A percentile compares a stretch with the other conserved stretches of the same genome.
Conservation (phyloP, 306 rosid species). For the Hylodesmum podocarpum region DNA sequence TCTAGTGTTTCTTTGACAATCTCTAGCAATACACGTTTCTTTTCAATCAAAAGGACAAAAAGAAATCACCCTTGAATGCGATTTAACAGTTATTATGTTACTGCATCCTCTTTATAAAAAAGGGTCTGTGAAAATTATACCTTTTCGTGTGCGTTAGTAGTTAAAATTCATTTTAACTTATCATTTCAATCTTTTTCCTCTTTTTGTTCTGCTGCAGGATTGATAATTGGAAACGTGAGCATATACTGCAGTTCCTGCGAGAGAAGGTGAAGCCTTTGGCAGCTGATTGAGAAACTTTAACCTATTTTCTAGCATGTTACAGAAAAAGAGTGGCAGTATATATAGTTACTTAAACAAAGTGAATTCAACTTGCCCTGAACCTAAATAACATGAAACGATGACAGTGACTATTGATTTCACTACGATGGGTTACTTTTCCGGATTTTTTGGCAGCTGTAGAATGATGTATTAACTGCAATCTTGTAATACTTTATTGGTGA, state of each 20-base stretch:
- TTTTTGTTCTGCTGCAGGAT: slow-evolving; percentile 48
- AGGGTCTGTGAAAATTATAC: background rate
- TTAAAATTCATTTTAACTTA: background rate
- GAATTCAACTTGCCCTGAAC: background rate
- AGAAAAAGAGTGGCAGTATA: slow-evolving; percentile 3
- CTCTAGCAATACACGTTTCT: background rate
- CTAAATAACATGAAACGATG: slow-evolving; percentile 11
- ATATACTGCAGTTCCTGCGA: slow-evolving; percentile 75
- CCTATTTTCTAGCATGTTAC: background rate
- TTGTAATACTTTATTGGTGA: background rate
- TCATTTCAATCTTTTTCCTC: background rate
- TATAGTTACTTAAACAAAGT: slow-evolving; percentile 13
- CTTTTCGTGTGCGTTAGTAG: background rate
- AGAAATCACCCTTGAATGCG: background rate
- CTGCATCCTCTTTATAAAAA: background rate
- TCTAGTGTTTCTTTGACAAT: background rate
- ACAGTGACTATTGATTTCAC: slow-evolving; percentile 8
- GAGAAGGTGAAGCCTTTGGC: slow-evolving; percentile 71
- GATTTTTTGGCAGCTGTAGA: slow-evolving; percentile 10
- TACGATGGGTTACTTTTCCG: background rate
- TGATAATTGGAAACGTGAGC: slow-evolving; percentile 97
- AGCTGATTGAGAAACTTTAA: slow-evolving; percentile 42
- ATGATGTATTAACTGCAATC: background rate
- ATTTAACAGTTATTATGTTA: background rate
- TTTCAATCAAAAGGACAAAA: background rate